These are phyloP conservation scores for Graphilbum ipis-grandicollis DNA, from an alignment of 2,329 filamentous ascomycete genomes.

Conservation along the genomic window DNA sequence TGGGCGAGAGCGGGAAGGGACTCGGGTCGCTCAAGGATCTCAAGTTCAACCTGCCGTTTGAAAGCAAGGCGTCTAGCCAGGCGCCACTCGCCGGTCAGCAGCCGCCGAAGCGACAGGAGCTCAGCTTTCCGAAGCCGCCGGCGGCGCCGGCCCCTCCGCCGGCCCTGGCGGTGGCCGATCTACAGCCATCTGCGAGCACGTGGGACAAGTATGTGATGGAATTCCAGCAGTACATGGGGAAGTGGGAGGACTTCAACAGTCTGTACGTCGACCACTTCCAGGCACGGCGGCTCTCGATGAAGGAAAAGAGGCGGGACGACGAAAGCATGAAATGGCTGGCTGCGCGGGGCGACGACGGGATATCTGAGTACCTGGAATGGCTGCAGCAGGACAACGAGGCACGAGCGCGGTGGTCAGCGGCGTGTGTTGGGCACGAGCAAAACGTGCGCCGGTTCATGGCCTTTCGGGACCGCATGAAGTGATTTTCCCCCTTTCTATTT, in stretches of 20 bases:
- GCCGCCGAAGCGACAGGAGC: constrained; percentile 9
- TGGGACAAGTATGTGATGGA: constrained; percentile 35
- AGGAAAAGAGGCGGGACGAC: constrained; percentile 17
- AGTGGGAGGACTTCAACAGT: constrained; percentile 32
- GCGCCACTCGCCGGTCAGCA: constrained; percentile 12
- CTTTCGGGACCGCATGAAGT: constrained; percentile 25
- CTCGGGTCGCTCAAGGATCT: constrained; percentile 38
- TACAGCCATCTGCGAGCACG: constrained; percentile 22
- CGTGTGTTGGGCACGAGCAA: constrained; percentile 40
- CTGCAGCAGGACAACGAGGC: constrained; percentile 48
- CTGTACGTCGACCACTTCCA: constrained; percentile 38
- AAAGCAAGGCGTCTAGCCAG: constrained; percentile 24
- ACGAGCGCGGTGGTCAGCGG: constrained; percentile 40
- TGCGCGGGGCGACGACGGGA: constrained; percentile 23
- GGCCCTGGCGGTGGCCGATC: constrained; percentile 22
- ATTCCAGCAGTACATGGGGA: constrained; percentile 35
- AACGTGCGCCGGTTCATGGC: constrained; percentile 40
- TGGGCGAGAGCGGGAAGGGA: constrained; percentile 16
- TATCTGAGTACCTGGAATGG: constrained; percentile 40
- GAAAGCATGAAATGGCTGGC: constrained; percentile 29
- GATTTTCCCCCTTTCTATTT: background rate
- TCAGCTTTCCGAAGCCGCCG: constrained; percentile 31
- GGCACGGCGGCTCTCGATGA: constrained; percentile 28
- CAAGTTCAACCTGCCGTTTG: constrained; percentile 38
- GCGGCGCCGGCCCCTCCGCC: constrained; percentile 29